A percentile compares a stretch with the other conserved stretches of the same genome.
These are phyloP conservation scores for Knoxdaviesia proteae DNA, from an alignment of 2,329 filamentous ascomycete genomes.

Conservation along the genomic window DNA sequence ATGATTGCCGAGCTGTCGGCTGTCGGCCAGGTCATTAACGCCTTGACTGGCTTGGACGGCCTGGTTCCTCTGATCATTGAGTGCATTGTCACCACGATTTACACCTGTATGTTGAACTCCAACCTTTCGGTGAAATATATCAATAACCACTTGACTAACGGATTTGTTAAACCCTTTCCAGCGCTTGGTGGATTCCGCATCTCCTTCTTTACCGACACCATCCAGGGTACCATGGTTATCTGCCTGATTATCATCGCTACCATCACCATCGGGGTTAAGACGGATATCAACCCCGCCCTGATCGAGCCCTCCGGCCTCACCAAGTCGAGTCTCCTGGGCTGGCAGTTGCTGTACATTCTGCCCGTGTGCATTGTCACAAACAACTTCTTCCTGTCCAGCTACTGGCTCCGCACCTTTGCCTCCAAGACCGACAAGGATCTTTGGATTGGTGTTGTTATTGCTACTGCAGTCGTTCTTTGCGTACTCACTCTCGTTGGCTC, in stretches of 20 bases:
- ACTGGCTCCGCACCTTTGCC: slow-evolving; percentile 70
- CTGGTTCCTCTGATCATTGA: slow-evolving; percentile 61
- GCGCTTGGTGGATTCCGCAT: slow-evolving; percentile 66
- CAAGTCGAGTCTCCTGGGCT: slow-evolving; percentile 51
- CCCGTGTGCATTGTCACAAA: slow-evolving; percentile 66
- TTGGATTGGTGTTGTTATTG: slow-evolving; percentile 51
- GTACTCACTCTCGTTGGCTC: slow-evolving; percentile 54
- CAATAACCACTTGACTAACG: neutral
- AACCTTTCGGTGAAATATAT: neutral
- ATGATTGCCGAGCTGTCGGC: slow-evolving; percentile 73
- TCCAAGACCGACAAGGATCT: slow-evolving; percentile 62
- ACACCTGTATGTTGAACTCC: slow-evolving; percentile 40
- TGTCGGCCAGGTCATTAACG: slow-evolving; percentile 55
- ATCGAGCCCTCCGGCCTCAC: slow-evolving; percentile 49
- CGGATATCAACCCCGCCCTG: slow-evolving; percentile 46
- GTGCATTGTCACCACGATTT: slow-evolving; percentile 59
- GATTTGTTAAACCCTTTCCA: slow-evolving; percentile 12
- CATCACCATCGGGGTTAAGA: slow-evolving; percentile 58
- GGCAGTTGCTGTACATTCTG: slow-evolving; percentile 72
- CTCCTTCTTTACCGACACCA: slow-evolving; percentile 65
- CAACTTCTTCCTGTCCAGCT: slow-evolving; percentile 69
- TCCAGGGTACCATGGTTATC: slow-evolving; percentile 62
- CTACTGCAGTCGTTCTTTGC: slow-evolving; percentile 40
- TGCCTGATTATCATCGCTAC: slow-evolving; percentile 55
- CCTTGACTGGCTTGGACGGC: slow-evolving; percentile 53